Percentiles rank a stretch among this genome's conserved stretches.
phyloP scores from a whole-genome alignment of 1,284 basidiomycete species.

The Austroboletus novae-zelandiae region DNA sequence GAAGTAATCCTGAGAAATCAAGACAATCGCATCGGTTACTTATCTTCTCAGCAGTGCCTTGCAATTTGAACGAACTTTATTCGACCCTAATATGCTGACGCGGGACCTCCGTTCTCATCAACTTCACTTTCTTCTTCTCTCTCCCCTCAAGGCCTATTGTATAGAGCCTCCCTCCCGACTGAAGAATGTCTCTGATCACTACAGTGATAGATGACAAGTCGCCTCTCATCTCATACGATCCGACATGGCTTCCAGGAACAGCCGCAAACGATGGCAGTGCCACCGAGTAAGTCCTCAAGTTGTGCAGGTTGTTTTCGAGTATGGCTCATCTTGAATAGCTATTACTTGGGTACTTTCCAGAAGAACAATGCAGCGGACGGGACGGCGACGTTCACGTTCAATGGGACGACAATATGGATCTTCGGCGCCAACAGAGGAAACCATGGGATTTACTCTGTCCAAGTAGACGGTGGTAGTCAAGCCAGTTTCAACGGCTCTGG shows the following conservation, averaged over 20 bases:
- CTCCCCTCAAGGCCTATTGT: background rate
- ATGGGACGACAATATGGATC: slow-evolving; percentile 33
- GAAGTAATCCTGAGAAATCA: background rate
- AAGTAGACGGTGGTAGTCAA: slow-evolving; percentile 22
- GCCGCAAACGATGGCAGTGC: slow-evolving; percentile 18
- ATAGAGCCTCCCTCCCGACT: background rate
- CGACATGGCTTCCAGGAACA: slow-evolving; percentile 23
- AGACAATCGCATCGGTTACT: too few relatives aligned
- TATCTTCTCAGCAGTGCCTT: background rate
- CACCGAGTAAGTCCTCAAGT: slow-evolving; percentile 14
- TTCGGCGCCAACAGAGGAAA: slow-evolving; percentile 32
- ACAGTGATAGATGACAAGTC: slow-evolving; percentile 31
- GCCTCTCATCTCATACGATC: slow-evolving; percentile 28
- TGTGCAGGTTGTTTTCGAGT: background rate
- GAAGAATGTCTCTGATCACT: slow-evolving; percentile 24
- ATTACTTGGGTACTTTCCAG: slow-evolving; percentile 32
- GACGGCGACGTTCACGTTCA: slow-evolving; percentile 34
- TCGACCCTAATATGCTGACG: background rate
- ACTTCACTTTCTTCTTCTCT: too few relatives aligned
- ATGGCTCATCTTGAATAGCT: slow-evolving; percentile 16
- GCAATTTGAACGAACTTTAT: background rate
- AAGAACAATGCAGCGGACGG: slow-evolving; percentile 23
- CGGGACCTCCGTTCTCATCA: too few relatives aligned
- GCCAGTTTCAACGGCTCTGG: slow-evolving; percentile 10
- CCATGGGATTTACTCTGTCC: slow-evolving; percentile 32